Evolutionary conservation across 2,329 filamentous ascomycete genomes (phyloP).

Genomic region (Fusarium duplospermum): DNA sequence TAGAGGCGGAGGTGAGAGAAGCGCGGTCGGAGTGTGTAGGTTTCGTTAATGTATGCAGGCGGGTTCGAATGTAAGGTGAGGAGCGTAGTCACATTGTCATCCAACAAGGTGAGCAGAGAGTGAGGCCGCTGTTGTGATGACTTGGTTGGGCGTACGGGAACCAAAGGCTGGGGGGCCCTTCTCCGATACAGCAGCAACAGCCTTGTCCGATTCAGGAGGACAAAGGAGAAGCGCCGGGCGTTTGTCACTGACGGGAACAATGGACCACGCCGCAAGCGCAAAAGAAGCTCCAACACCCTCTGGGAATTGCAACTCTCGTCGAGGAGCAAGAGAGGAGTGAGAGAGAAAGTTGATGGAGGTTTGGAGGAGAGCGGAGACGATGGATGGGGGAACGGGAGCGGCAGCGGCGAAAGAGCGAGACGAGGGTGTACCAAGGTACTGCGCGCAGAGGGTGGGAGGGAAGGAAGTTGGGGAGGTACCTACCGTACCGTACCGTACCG

Average conservation of each 20-base stretch:
- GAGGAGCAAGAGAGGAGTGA: constrained; percentile 43
- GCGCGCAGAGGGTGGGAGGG: constrained; percentile 20
- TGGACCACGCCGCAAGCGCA: constrained; percentile 35
- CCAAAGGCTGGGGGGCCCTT: constrained; percentile 30
- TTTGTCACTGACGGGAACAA: constrained; percentile 35
- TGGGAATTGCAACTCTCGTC: constrained; percentile 46
- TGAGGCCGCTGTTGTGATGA: constrained; percentile 44
- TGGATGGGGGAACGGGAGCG: constrained; percentile 47
- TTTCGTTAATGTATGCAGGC: constrained; percentile 22
- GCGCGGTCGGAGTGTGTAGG: constrained; percentile 7
- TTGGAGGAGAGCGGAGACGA: constrained; percentile 45
- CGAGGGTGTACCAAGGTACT: constrained; percentile 44
- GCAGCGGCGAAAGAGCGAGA: constrained; percentile 43
- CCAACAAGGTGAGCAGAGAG: constrained; percentile 41
- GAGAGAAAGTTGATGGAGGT: constrained; percentile 47
- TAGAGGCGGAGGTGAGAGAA: constrained; percentile 4
- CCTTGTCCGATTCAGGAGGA: constrained; percentile 31
- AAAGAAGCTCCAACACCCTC: constrained; percentile 37
- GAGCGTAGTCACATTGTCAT: constrained; percentile 44
- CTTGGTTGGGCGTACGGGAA: constrained; percentile 30
- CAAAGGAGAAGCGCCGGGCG: constrained; percentile 24
- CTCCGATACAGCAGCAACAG: constrained; percentile 26
- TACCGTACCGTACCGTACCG: neutral
- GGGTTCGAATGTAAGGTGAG: constrained; percentile 30
- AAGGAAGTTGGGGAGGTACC: constrained; percentile 27